These are phyloP conservation scores for Geoglossum cookeanum DNA, from an alignment of 2,329 filamentous ascomycete species.

Conservation along the genomic window DNA sequence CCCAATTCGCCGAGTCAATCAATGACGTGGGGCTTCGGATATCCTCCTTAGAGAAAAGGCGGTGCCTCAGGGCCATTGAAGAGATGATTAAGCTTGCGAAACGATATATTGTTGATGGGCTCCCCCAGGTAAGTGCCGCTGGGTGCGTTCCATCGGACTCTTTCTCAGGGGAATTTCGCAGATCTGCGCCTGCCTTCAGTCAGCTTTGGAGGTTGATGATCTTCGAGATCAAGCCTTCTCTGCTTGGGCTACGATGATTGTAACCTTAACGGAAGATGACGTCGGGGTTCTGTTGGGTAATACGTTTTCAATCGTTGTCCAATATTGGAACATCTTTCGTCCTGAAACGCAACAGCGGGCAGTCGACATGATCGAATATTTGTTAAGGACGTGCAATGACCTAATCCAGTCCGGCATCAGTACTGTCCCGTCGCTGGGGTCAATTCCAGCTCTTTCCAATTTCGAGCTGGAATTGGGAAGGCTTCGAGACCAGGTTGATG, in stretches of 20 bases:
- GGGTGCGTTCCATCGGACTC: too few relatives aligned
- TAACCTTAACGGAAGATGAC: constrained; percentile 56
- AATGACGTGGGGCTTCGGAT: constrained; percentile 45
- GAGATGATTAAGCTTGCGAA: constrained; percentile 69
- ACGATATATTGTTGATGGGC: constrained; percentile 52
- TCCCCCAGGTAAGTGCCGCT: constrained; percentile 51
- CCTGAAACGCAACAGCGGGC: constrained; percentile 38
- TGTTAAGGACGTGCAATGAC: constrained; percentile 43
- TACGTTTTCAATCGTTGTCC: constrained; percentile 70
- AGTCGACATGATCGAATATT: constrained; percentile 39
- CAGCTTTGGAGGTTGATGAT: constrained; percentile 54
- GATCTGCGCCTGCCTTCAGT: constrained; percentile 84
- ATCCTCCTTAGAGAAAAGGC: constrained; percentile 47
- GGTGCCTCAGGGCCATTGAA: constrained; percentile 65
- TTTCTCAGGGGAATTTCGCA: constrained; percentile 19
- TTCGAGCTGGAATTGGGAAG: constrained; percentile 46
- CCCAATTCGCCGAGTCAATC: constrained; percentile 58
- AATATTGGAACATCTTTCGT: constrained; percentile 57
- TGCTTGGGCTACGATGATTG: constrained; percentile 68
- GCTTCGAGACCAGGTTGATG: constrained; percentile 45
- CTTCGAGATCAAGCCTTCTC: constrained; percentile 64
- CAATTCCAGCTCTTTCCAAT: constrained; percentile 48
- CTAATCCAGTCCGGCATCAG: constrained; percentile 48
- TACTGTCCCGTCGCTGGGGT: constrained; percentile 58
- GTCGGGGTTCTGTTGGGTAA: constrained; percentile 66